Evolutionary conservation across 2,329 filamentous ascomycete species (phyloP), one percentile per base, ranked within the genome.

Genomic region (Fusarium paranaense): DNA sequence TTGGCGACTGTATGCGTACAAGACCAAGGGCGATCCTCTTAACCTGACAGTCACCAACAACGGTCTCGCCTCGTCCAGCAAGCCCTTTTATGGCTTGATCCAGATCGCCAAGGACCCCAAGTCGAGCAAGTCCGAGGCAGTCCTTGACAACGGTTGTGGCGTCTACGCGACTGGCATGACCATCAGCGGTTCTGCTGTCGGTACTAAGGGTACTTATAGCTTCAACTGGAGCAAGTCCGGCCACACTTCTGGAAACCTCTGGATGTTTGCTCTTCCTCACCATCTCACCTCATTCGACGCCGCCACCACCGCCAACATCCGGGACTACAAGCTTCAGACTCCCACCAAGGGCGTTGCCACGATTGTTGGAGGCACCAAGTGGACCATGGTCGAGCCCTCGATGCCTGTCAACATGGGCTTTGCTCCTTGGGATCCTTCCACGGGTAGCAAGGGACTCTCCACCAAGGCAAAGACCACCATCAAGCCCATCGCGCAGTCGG

Each of bases 211-310:
- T 13, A 90, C 86, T 2, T 99, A 98, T 81, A 90, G 85, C 0
- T 89, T 98, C 66, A 83, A 84, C 0, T 98, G 94, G 85, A 83
- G 85, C n/a, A 96, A 94, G 78, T 88, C 86, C 1, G 96, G 95
- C 7, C 86, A 90, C 38, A 80, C 86, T 18, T 82, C 84, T 8
- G 85, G 89, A 18, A 88, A 86, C 69, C 85, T 98, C 25, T 86
- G 97, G 72, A 97, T 97, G 92, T 98, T 93, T 81, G 94, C 94
- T 18, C 85, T 99, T 57, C 95, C 95, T 25, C 97, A 98, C 81
- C 97, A 98, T 75, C 81, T 94, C 4, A 85, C 90, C 35, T 95
- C 94, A 0, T 95, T 98, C 70, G 90, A 94, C 73, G 76, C 82
- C 1, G 82, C 82, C 1, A 90, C 89, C 3, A 78, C 75, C 38